Evolutionary conservation across 2,329 filamentous ascomycete genomes (phyloP).

Genomic region (Aureobasidium namibiae): DNA sequence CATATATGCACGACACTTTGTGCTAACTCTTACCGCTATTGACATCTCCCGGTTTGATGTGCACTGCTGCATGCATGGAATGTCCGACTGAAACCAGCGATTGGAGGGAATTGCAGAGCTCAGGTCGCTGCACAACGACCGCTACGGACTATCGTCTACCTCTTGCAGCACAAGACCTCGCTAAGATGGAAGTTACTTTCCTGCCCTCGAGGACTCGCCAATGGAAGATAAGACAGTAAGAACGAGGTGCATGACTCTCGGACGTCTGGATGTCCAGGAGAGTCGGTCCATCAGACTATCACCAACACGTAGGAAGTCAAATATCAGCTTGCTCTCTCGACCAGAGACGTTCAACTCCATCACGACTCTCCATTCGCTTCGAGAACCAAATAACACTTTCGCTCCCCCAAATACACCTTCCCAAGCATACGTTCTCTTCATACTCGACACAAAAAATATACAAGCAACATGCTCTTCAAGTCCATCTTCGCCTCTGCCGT

Average conservation of each 20-base stretch:
- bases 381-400: not conserved
- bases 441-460: constrained; percentile 5
- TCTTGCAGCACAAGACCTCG: not conserved
- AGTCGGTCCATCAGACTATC: not conserved
- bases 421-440: not conserved
- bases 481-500: constrained; percentile 21
- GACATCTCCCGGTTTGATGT: not conserved
- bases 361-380: not conserved
- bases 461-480: constrained; percentile 23
- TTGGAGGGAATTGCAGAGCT: not conserved
- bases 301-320: not conserved
- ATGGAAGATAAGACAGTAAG: not conserved
- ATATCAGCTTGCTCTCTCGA: constrained; percentile 2
- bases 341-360: not conserved
- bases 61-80: not conserved
- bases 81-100: not conserved
- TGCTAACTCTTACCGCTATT: not conserved
- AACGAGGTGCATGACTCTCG: not conserved
- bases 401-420: not conserved
- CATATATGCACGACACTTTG: constrained; percentile 10
- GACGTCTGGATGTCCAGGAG: not conserved
- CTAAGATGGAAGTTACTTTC: not conserved
- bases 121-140: not conserved
- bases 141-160: not conserved
- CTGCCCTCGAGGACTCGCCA: not conserved